Percentiles rank a stretch among this genome's conserved stretches.
These are phyloP conservation scores for Wickerhamiella kurtzmanii DNA, from an alignment of 805 yeast species.

Conservation along the genomic window DNA sequence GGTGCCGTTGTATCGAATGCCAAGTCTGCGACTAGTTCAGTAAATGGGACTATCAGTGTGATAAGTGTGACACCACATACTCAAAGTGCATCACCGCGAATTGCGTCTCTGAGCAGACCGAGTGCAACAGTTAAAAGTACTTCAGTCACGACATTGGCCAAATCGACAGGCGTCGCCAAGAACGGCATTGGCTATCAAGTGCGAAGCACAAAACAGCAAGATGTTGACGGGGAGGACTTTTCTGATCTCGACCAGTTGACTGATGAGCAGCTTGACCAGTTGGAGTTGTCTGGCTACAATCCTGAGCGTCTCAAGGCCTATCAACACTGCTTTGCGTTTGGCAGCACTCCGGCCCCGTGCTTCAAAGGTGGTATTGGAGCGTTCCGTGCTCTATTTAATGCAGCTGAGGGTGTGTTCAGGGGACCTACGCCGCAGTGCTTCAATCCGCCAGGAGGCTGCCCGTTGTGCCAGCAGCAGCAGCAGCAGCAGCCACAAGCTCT, in stretches of 20 bases:
- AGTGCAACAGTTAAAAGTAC: not conserved
- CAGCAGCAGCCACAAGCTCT: not conserved
- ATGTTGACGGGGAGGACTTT: constrained; percentile 1
- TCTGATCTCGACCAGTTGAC: not conserved
- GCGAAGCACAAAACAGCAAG: no score
- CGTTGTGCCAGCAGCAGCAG: not conserved
- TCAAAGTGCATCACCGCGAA: not conserved
- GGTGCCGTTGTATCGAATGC: not conserved
- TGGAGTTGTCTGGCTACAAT: constrained; percentile 1
- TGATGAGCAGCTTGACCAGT: not conserved
- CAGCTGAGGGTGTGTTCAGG: not conserved
- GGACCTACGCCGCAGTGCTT: not conserved
- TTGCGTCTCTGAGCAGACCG: not conserved
- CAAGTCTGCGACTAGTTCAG: not conserved
- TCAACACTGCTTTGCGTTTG: not conserved
- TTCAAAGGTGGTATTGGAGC: not conserved
- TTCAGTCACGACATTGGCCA: not conserved
- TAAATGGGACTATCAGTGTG: not conserved
- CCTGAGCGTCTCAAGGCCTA: not conserved
- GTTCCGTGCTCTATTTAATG: not conserved
- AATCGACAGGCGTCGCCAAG: not conserved
- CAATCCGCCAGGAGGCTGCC: not conserved
- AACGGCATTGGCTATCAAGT: no score
- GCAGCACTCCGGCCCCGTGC: not conserved
- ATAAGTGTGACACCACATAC: no score